Evolutionary conservation across 1,284 basidiomycete genomes (phyloP), one percentile per base, ranked within the genome.

Genomic region (Leccinum huronense): DNA sequence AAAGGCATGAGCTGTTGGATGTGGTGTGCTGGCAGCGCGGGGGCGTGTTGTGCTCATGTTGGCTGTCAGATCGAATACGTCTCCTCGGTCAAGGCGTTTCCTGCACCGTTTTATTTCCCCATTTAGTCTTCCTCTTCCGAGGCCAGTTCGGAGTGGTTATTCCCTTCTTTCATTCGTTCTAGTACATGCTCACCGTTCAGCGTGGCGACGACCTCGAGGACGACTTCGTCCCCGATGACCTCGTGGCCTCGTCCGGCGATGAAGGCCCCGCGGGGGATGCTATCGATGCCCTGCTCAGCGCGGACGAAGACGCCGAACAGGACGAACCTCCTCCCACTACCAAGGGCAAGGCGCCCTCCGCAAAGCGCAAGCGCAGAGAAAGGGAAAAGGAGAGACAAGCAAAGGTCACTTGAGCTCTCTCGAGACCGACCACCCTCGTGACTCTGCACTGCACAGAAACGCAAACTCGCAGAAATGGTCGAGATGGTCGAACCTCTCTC

Each of bases 151-250:
- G 45, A 48, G 45, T 48, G 11, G 19, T 23, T 8, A 19, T 58
- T 14, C 11, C 36, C 10, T 34, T 54, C 27, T 54, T 27, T 54
- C 53, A 23, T 19, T 48, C 45, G 19, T 0, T 48, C 45, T 48
- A 48, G 45, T 48, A 48, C 45, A 48, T 48, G 57, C 57, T 3
- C 8, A n/a, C 58, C 55, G 30, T 62, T 58, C 75, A 76, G 67
- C 75, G 79, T 62, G 89, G 88, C 54, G 93, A 94, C 80, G 90
- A 90, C 78, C 81, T 94, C 19, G 89, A 89, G 54, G 91, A 94
- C 71, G 90, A 93, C 70, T 91, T 90, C 72, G 79, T 90, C 51
- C 82, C 83, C 34, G 91, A 94, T 68, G 88, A 89, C 58, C 78
- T 85, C 27, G 83, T 91, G 1, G 86, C 84, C 1, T 75, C 84